Percentiles rank a stretch among this genome's conserved stretches.
Evolutionary conservation across 2,329 filamentous ascomycete genomes (phyloP).

Genomic region (Aphanocladium album): DNA sequence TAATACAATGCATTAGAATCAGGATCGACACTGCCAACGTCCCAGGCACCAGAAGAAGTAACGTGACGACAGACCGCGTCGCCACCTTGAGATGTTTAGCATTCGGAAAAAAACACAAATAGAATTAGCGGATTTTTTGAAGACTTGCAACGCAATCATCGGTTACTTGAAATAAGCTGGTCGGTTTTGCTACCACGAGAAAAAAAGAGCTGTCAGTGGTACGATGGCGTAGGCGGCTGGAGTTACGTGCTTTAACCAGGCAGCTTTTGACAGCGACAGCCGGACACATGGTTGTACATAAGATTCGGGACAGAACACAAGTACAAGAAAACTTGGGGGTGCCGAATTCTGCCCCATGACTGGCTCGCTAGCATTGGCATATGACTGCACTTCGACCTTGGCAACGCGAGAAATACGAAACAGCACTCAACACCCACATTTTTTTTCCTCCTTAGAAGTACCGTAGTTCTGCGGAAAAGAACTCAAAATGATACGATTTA

Average conservation of each 20-base stretch:
- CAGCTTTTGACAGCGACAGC: neutral
- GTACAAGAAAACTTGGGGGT: neutral
- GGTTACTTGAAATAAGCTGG: no score
- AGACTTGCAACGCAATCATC: no score
- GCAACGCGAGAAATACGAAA: slow-evolving; percentile 7
- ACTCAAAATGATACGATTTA: neutral
- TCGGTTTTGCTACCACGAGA: no score
- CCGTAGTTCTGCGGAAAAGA: neutral
- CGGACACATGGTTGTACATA: neutral
- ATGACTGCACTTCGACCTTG: neutral
- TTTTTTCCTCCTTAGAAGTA: no score
- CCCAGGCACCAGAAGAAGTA: neutral
- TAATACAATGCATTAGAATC: neutral
- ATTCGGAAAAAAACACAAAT: neutral
- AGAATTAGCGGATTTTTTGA: neutral
- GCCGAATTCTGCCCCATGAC: neutral
- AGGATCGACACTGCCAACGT: neutral
- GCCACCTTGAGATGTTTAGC: neutral
- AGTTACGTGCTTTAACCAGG: neutral
- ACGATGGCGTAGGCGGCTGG: neutral
- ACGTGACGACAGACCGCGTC: neutral
- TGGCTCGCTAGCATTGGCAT: neutral
- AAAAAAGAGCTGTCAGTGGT: neutral
- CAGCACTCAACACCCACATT: neutral
- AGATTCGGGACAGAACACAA: neutral